Evolutionary conservation across 257 asterid species (phyloP), one percentile per base, ranked within the genome.

Genomic region (Agastache rugosa): DNA sequence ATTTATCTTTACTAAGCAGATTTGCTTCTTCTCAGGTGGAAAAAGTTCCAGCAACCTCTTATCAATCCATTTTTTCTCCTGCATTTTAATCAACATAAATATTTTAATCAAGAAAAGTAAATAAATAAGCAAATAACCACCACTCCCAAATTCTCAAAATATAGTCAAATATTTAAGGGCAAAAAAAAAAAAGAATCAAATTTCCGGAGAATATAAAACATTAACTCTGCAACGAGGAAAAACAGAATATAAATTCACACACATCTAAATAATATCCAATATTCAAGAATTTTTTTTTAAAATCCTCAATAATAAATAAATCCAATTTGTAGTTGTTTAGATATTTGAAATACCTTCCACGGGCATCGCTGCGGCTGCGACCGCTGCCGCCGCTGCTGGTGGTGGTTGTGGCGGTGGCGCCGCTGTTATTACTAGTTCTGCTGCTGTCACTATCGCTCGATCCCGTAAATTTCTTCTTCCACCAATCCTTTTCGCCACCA

Each of bases 371-470:
- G 47, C 86, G 65, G 51, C 78, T 27, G 50, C 81, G 23, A 20
- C 27, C 59, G 59, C 55, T 1, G 62, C 79, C 72, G 42, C 85
- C 58, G 50, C 77, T 25, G 55, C 82, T 59, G 6, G 79, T 55
- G n/a, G 74, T 63, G 51, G 74, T 64, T 2, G 75, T 59, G 63
- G 77, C 71, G 67, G 85, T 71, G 25, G 80, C 3, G 14, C 85
- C 70, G 9, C 67, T 81, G 11, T 66, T 83, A 35, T 34, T 59
- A 17, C 80, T 83, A 15, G 67, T 76, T 67, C 75, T 53, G 72
- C 89, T 81, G 67, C 84, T 67, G 29, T 82, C 86, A 72, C 90
- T 85, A 45, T 76, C 89, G 54, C 87, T 85, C 1, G 97, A 89
- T 11, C 78, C 81, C 0, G 82, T 75, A 68, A 85, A 85, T 79